These are phyloP conservation scores for Mycena epipterygia DNA, from an alignment of 768 basidiomycete genomes.

Conservation along the genomic window DNA sequence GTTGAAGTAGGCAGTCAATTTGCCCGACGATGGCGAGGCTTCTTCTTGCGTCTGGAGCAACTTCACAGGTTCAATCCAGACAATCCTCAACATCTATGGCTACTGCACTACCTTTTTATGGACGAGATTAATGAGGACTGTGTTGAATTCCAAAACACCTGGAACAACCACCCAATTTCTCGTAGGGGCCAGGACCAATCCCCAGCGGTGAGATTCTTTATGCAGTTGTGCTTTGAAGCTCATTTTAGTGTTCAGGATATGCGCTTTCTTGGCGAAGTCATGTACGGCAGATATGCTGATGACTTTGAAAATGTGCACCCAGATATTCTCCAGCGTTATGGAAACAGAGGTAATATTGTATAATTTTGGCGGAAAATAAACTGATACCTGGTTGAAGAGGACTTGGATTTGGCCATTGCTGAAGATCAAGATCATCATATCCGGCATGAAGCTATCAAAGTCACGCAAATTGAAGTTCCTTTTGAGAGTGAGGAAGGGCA, in stretches of 20 bases:
- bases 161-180: background rate
- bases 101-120: background rate
- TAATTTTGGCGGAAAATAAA: no score
- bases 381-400: background rate
- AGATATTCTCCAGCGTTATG: constrained; percentile 18
- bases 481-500: background rate
- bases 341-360: background rate
- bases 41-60: background rate
- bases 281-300: constrained; percentile 26
- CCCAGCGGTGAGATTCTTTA: no score
- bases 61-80: background rate
- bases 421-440: constrained; percentile 10
- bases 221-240: no score
- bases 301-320: constrained; percentile 21
- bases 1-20: constrained; percentile 6
- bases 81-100: constrained; percentile 2
- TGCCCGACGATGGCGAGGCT: background rate
- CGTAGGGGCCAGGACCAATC: background rate
- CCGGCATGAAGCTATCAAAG: constrained; percentile 15
- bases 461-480: background rate
- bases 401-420: constrained; percentile 12
- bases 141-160: background rate
- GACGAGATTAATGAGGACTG: background rate
- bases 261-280: constrained; percentile 13
- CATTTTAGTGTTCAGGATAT: constrained; percentile 4